These are phyloP conservation scores for Melampsora abietis-canadensis DNA, from an alignment of 1,284 basidiomycete species.

Conservation along the genomic window DNA sequence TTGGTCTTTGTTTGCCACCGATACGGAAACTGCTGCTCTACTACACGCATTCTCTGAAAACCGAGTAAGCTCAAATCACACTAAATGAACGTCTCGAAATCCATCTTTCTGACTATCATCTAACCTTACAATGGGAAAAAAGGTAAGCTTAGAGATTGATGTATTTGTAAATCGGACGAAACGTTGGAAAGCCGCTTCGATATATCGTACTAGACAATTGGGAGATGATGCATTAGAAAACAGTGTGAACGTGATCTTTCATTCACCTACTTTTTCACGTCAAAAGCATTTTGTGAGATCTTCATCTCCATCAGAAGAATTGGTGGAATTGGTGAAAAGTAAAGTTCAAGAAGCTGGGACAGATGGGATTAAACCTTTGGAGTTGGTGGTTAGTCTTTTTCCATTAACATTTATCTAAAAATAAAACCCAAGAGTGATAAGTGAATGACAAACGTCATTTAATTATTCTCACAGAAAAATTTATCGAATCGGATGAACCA, in stretches of 20 bases:
- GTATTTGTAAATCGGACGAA: constrained; percentile 16
- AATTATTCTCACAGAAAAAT: not conserved
- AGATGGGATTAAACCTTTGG: constrained; percentile 14
- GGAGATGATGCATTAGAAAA: constrained; percentile 37
- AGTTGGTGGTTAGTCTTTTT: constrained; percentile 18
- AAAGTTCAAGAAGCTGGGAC: constrained; percentile 24
- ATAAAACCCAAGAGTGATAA: not conserved
- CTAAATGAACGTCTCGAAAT: not conserved
- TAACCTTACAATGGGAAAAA: not conserved
- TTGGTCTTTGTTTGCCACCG: constrained; percentile 36
- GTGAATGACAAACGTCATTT: not conserved
- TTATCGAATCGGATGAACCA: constrained; percentile 11
- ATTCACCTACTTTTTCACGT: not conserved
- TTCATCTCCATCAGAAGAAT: not conserved
- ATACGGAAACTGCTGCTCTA: constrained; percentile 34
- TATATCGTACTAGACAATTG: constrained; percentile 29
- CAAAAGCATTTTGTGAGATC: not conserved
- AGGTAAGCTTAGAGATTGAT: constrained; percentile 25
- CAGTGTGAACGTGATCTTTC: constrained; percentile 11
- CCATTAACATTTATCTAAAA: not conserved
- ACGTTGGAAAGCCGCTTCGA: constrained; percentile 20
- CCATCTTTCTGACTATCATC: not conserved
- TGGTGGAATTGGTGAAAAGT: constrained; percentile 13
- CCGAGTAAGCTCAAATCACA: constrained; percentile 1
- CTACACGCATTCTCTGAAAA: constrained; percentile 38